Conservation (phyloP, 2,329 filamentous ascomycete species). For the Capronia epimyces region DNA sequence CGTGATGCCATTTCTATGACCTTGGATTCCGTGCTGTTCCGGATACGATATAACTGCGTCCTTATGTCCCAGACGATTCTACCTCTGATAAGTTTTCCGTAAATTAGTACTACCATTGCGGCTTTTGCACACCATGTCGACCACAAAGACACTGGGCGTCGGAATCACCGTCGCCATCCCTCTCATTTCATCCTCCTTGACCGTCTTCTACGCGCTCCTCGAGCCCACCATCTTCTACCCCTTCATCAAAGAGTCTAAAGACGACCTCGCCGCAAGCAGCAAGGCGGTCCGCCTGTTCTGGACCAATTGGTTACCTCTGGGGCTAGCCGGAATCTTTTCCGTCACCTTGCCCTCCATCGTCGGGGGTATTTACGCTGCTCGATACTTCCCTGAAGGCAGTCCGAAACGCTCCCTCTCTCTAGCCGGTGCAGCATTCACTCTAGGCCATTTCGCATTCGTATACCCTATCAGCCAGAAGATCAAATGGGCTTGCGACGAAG, state of each 20-base stretch:
- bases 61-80: too few relatives aligned
- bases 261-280: slow-evolving; percentile 5
- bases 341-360: slow-evolving; percentile 8
- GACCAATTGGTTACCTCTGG: slow-evolving; percentile 7
- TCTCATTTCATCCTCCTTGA: slow-evolving; percentile 16
- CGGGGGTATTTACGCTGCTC: slow-evolving; percentile 6
- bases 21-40: too few relatives aligned
- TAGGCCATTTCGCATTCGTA: slow-evolving; percentile 16
- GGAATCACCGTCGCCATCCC: slow-evolving; percentile 11
- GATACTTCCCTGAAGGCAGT: slow-evolving; percentile 6
- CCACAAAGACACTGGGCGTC: slow-evolving; percentile 12
- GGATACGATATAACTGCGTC: too few relatives aligned
- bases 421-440: slow-evolving; percentile 8
- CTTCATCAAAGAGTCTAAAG: slow-evolving; percentile 13
- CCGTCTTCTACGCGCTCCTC: slow-evolving; percentile 15
- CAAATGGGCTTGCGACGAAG: slow-evolving; percentile 13
- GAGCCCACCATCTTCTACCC: slow-evolving; percentile 13
- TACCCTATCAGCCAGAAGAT: slow-evolving; percentile 8
- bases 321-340: slow-evolving; percentile 8
- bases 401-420: slow-evolving; percentile 13
- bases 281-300: slow-evolving; percentile 13
- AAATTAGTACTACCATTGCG: too few relatives aligned
- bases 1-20: too few relatives aligned
- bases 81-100: too few relatives aligned
- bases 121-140: too few relatives aligned